These are phyloP conservation scores for Smittium culicis DNA, from an alignment of 371 early-diverging fungal genomes.

Conservation along the genomic window DNA sequence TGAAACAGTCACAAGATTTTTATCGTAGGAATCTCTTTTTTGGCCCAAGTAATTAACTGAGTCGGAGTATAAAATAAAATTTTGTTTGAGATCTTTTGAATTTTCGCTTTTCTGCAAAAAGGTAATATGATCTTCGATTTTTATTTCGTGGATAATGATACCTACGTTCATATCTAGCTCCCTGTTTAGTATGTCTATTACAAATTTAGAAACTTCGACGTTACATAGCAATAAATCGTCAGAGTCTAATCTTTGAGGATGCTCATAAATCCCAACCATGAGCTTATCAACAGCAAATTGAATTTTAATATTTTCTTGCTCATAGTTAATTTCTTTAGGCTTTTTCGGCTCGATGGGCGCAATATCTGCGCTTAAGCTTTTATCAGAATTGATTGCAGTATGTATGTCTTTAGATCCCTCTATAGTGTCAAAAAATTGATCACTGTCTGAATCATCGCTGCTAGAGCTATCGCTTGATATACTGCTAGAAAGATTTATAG, in stretches of 20 bases:
- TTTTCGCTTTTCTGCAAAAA: too few species aligned
- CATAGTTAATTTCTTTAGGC: conserved; percentile 23
- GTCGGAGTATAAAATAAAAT: conserved; percentile 29
- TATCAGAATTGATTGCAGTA: neutral
- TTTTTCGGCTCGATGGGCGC: neutral
- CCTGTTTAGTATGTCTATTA: conserved; percentile 49
- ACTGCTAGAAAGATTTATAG: neutral
- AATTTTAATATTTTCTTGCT: conserved; percentile 25
- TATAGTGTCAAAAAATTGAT: conserved; percentile 29
- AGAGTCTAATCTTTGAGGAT: conserved; percentile 18
- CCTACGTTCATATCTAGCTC: conserved; percentile 58
- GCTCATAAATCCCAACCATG: conserved; percentile 26
- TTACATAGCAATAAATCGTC: conserved; percentile 27
- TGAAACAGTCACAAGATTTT: conserved; percentile 48
- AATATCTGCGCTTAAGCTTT: neutral
- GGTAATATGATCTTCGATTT: conserved; percentile 47
- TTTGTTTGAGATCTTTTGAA: conserved; percentile 12
- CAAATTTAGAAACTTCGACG: conserved; percentile 46
- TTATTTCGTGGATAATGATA: conserved; percentile 56
- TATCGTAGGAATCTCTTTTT: too few species aligned
- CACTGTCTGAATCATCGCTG: conserved; percentile 16
- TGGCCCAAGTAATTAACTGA: conserved; percentile 21
- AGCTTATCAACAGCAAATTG: conserved; percentile 29
- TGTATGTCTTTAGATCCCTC: conserved; percentile 11
- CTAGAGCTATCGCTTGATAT: conserved; percentile 5